Base-by-base conservation (phyloP, 208 protist species). In the Trypanosoma boissoni region DNA sequence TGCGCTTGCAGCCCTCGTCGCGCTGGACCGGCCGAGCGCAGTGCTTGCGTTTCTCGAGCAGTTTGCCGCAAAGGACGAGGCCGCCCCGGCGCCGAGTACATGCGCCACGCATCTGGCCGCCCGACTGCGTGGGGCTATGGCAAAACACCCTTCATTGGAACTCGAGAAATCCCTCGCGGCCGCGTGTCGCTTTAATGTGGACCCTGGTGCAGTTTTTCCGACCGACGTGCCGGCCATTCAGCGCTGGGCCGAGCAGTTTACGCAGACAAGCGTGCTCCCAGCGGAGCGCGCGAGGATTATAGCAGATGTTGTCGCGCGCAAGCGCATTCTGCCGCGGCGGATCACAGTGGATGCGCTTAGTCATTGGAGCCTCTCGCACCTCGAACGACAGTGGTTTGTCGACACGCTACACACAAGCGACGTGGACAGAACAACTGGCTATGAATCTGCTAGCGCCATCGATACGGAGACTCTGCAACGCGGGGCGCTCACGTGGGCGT, bases 381-480 rank as follows among this genome's bases (percentile, higher is more conserved):
- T 94, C 18, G 74, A 83, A 60, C 74, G 78, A 1, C 54, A 42
- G n/a, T 94, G 87, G 83, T 32, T 91, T 1, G 12, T n/a, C 9
- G 44, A 24, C 21, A 24, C 21, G 14, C 44, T 12, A 50, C 44
- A 24, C 26, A 32, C 44, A 50, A 6, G 8, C 6, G 12, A 50
- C 34, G 12, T 12, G 12, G 8, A 6, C 34, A 39, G 8, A 12
- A 16, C n/a, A 14, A n/a, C 26, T 5, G 18, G 12, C 48, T n/a
- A 14, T 24, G 28, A 24, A 34, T 43, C n/a, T 21, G 10, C 36
- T 14, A 10, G 1, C 14, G 45, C 9, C 48, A 12, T 16, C 24
- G 20, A 51, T 21, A 21, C 50, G 24, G 42, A 23, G 20, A 31
- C 46, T 3, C 44, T 60, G 44, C 43, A 64, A 20, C 39, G 59